These are phyloP conservation scores for Conoideocrella luteorostrata DNA, from an alignment of 2,329 filamentous ascomycete genomes.

Conservation along the genomic window DNA sequence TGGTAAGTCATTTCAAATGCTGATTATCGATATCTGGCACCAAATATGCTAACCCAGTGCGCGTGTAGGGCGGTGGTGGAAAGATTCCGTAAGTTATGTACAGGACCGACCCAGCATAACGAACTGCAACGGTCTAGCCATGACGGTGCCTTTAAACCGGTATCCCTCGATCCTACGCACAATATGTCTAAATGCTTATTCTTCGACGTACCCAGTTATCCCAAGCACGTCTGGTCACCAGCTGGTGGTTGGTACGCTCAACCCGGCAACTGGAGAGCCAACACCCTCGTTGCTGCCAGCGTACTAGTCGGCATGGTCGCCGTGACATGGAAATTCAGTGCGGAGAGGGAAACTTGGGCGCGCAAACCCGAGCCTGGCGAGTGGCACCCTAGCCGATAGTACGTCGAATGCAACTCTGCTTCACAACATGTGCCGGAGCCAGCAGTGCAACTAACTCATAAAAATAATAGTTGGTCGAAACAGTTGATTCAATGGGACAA, in stretches of 20 bases:
- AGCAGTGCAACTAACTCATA: conserved; percentile 3
- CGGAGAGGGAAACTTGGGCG: conserved; percentile 64
- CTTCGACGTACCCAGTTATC: conserved; percentile 56
- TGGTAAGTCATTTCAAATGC: conserved; percentile 38
- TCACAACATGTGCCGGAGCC: not conserved
- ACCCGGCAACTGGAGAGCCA: conserved; percentile 89
- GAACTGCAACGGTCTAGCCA: conserved; percentile 10
- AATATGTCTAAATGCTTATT: not conserved
- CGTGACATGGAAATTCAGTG: conserved; percentile 65
- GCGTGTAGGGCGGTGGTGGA: conserved; percentile 69
- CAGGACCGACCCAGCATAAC: no score
- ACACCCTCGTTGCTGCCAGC: conserved; percentile 71
- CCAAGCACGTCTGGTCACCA: conserved; percentile 99
- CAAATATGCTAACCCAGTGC: not conserved
- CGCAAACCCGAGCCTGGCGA: conserved; percentile 69
- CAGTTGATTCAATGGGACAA: conserved; percentile 39
- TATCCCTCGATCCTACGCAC: conserved; percentile 5
- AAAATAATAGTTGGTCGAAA: conserved; percentile 35
- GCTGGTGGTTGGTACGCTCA: conserved; percentile 96
- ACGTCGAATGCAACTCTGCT: conserved; percentile 29
- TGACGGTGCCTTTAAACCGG: conserved; percentile 9
- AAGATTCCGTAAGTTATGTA: conserved; percentile 48
- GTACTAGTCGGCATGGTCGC: conserved; percentile 63
- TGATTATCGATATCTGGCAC: not conserved
- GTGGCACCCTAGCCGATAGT: conserved; percentile 84